Conservation (phyloP, 2,329 filamentous ascomycete species). For the Talaromyces sp. region DNA sequence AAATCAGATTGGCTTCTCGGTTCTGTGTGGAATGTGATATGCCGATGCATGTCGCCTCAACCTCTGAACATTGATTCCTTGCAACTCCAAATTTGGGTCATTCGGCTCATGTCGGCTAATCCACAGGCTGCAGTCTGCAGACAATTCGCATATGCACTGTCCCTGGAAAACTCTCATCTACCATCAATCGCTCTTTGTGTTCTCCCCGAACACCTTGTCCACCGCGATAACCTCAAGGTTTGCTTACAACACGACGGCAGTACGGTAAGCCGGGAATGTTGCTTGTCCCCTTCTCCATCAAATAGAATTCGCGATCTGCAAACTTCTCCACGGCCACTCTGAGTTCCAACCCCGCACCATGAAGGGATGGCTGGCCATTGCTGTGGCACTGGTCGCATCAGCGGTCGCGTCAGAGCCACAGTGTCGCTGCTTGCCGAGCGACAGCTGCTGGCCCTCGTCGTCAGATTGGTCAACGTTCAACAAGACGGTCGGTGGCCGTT, state of each 20-base stretch:
- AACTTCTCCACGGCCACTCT: slow-evolving; percentile 1
- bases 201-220: too few species aligned
- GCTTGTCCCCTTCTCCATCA: background rate
- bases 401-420: slow-evolving; percentile 2
- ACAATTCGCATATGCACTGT: background rate
- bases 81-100: too few species aligned
- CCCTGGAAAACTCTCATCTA: too few species aligned
- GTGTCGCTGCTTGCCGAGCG: slow-evolving; percentile 57
- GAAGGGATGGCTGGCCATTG: slow-evolving; percentile 25
- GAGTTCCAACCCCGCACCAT: slow-evolving; percentile 19
- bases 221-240: background rate
- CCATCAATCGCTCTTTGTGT: too few species aligned
- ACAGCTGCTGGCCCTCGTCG: slow-evolving; percentile 56
- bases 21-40: too few species aligned
- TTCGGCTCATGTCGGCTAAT: too few species aligned
- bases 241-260: background rate
- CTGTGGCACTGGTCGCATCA: slow-evolving; percentile 18
- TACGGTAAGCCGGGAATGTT: background rate
- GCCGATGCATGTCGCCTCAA: too few species aligned
- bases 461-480: slow-evolving; percentile 57
- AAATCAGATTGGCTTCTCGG: too few species aligned
- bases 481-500: slow-evolving; percentile 51
- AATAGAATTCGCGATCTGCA: slow-evolving; percentile 11
- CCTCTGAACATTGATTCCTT: too few species aligned
- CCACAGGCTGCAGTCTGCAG: background rate